phyloP scores from a whole-genome alignment of 1,284 basidiomycete genomes.

The Malassezia japonica region DNA sequence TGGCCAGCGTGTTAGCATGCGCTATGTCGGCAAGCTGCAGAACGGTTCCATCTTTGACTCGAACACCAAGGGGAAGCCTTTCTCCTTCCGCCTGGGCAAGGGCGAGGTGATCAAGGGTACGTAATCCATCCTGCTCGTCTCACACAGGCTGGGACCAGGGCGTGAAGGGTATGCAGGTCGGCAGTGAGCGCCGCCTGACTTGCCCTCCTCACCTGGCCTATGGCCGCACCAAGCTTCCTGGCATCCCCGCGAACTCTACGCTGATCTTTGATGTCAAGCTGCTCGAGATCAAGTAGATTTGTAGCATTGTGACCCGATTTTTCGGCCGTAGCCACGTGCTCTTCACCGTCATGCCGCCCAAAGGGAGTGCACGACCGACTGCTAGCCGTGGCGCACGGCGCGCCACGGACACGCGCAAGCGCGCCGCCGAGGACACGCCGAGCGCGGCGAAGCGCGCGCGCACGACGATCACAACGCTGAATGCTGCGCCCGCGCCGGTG shows the following conservation, averaged over 20 bases:
- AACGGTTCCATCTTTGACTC: slow-evolving; percentile 80
- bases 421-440: slow-evolving; percentile 25
- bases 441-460: slow-evolving; percentile 3
- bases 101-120: slow-evolving; percentile 83
- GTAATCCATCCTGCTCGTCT: not conserved
- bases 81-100: slow-evolving; percentile 72
- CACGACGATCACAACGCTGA: slow-evolving; percentile 5
- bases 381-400: not conserved
- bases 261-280: slow-evolving; percentile 56
- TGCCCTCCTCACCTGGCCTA: slow-evolving; percentile 59
- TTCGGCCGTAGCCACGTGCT: not conserved
- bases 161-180: slow-evolving; percentile 79
- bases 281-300: slow-evolving; percentile 51
- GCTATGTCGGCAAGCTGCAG: slow-evolving; percentile 77
- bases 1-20: slow-evolving; percentile 73
- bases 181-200: slow-evolving; percentile 73
- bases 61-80: slow-evolving; percentile 79
- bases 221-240: slow-evolving; percentile 52
- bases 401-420: slow-evolving; percentile 15
- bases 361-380: slow-evolving; percentile 1
- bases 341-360: slow-evolving; percentile 12
- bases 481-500: slow-evolving; percentile 7
- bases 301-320: no score
- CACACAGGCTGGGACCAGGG: slow-evolving; percentile 77
- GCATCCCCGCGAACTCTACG: slow-evolving; percentile 53